Percentiles rank a stretch among this genome's conserved stretches.
phyloP scores from a whole-genome alignment of 2,329 filamentous ascomycete species.

The Myotisia sp. region DNA sequence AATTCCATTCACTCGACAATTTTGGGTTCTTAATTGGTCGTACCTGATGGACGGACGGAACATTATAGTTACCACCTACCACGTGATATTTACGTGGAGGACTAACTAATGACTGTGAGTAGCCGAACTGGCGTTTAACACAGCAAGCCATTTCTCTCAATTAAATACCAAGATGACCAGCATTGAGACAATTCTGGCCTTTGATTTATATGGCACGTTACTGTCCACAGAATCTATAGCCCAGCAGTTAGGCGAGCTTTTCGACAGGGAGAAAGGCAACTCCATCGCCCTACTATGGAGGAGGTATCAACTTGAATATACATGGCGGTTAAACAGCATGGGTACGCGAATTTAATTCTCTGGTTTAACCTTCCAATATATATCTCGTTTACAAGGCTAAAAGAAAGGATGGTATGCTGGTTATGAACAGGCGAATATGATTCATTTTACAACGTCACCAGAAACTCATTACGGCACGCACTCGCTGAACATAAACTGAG shows the following conservation, averaged over 20 bases:
- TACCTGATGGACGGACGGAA: no score
- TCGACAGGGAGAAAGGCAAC: slow-evolving; percentile 43
- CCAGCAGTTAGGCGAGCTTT: slow-evolving; percentile 42
- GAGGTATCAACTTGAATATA: slow-evolving; percentile 61
- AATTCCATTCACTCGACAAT: no score
- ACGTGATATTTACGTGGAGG: no score
- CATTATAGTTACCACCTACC: no score
- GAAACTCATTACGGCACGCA: slow-evolving; percentile 48
- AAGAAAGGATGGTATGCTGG: not conserved
- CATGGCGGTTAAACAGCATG: slow-evolving; percentile 64
- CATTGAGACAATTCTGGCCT: slow-evolving; percentile 45
- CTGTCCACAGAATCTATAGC: slow-evolving; percentile 58
- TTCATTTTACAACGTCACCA: slow-evolving; percentile 50
- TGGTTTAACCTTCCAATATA: not conserved
- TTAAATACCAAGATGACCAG: no score
- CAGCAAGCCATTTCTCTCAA: no score
- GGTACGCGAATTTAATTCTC: slow-evolving; percentile 34
- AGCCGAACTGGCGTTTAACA: no score
- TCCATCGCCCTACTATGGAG: slow-evolving; percentile 49
- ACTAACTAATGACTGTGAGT: no score
- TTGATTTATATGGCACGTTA: slow-evolving; percentile 63
- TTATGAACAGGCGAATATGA: slow-evolving; percentile 48
- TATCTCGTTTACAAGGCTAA: no score
- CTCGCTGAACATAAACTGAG: slow-evolving; percentile 42
- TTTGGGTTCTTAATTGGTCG: no score